Evolutionary conservation across 2,329 filamentous ascomycete genomes (phyloP).

Genomic region (Nectriaceae sp.): DNA sequence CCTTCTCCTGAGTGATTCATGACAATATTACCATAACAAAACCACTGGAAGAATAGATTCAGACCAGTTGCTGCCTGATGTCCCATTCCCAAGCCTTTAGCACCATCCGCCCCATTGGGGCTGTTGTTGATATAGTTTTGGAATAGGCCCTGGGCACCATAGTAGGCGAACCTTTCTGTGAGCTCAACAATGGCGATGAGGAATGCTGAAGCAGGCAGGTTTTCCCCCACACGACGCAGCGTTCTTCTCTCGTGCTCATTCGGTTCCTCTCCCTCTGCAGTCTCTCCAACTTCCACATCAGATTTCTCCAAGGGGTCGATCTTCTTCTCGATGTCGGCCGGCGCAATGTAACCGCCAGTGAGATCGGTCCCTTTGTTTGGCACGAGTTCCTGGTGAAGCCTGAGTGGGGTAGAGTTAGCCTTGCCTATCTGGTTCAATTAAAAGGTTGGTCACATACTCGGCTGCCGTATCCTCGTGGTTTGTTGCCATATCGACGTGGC

Average conservation of each 20-base stretch:
- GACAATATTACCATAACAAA: slow-evolving; percentile 38
- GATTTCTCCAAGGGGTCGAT: slow-evolving; percentile 6
- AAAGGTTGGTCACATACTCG: slow-evolving; percentile 29
- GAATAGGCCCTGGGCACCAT: slow-evolving; percentile 55
- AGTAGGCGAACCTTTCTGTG: slow-evolving; percentile 60
- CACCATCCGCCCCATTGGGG: slow-evolving; percentile 35
- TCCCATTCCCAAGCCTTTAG: slow-evolving; percentile 56
- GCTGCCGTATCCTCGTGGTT: slow-evolving; percentile 36
- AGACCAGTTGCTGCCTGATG: slow-evolving; percentile 57
- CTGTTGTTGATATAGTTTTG: slow-evolving; percentile 54
- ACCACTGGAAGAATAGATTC: slow-evolving; percentile 58
- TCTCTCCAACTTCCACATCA: slow-evolving; percentile 32
- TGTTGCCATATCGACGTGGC: slow-evolving; percentile 30
- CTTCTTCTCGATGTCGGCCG: slow-evolving; percentile 26
- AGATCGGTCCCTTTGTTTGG: slow-evolving; percentile 26
- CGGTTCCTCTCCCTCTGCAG: slow-evolving; percentile 52
- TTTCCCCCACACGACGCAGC: slow-evolving; percentile 55
- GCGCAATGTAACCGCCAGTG: slow-evolving; percentile 24
- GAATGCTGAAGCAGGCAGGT: slow-evolving; percentile 56
- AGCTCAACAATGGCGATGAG: slow-evolving; percentile 59
- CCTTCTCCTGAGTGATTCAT: neutral
- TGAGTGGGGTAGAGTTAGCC: slow-evolving; percentile 12
- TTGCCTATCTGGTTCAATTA: slow-evolving; percentile 1
- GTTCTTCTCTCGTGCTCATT: slow-evolving; percentile 51
- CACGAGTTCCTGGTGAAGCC: slow-evolving; percentile 30